Base-by-base conservation (phyloP, 768 basidiomycete genomes). In the Lactarius psammicola region DNA sequence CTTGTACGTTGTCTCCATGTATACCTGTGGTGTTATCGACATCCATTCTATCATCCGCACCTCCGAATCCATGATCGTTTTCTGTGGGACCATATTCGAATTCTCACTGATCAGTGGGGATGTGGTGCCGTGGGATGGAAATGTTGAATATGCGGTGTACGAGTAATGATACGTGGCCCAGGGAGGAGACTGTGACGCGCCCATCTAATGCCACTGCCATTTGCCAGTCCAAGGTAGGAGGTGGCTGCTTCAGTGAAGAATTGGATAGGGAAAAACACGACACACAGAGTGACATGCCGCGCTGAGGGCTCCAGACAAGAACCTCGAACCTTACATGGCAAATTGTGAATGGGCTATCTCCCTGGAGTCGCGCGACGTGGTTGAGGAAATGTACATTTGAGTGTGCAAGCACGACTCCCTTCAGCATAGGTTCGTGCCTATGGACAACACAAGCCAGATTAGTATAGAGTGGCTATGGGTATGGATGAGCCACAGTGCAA, bases 91-190 rank as follows among this genome's bases (percentile, higher is more conserved):
- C 92, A 69, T 93, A 90, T 75, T 95, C 91, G 72, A 96, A 98
- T 63, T 85, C 82, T 88, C 92, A 95, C 65, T 83, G 76, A 36
- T 89, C 87, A 31, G 78, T 80, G 3, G 92, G 92, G 69, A 98
- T 94, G 74, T 97, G 94, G 72, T 92, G 86, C 63, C 90, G 85
- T 2, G 95, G 95, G 76, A 98, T 95, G 23, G 95, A 95, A 20
- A 92, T 90, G 75, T 98, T 98, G 81, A 97, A 98, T 7, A 92
- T 97, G 30, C 87, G 86, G 71, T 95, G 92, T 3, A 95, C 81
- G 38, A 98, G 90, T 18, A 98, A 80, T 1, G 94, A 92, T 60
- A 97, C 81, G 71, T 98, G 95, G 73, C 95, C 94, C 1, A 94
- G 94, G 2, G 95, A 96, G 70, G 85, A 95, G 23, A 97, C n/a